A percentile compares a stretch with the other conserved stretches of the same genome.
These are phyloP conservation scores for Actinidia chinensis DNA, from an alignment of 179 eudicot genomes.

Conservation along the genomic window DNA sequence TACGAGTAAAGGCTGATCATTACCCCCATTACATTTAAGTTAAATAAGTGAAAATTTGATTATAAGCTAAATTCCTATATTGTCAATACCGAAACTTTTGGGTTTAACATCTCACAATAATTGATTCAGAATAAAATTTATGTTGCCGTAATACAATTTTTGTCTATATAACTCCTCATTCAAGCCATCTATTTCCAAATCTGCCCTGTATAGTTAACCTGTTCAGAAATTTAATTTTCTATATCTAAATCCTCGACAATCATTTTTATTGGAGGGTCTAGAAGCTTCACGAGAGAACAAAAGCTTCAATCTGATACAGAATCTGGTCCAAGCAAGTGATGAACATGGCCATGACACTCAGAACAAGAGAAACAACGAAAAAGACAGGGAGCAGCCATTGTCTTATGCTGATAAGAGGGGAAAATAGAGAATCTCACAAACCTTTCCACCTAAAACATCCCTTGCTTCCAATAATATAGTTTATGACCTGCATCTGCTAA, in stretches of 20 bases:
- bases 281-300: background rate
- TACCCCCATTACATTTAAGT: conserved; percentile 9
- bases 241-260: background rate
- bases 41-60: background rate
- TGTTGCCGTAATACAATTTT: background rate
- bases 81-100: no score
- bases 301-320: background rate
- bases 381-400: conserved; percentile 11
- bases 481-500: conserved; percentile 97
- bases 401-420: background rate
- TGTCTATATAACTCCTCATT: background rate
- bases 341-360: background rate
- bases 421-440: conserved; percentile 24
- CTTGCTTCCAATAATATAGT: conserved; percentile 87
- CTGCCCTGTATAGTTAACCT: no score
- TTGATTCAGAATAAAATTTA: background rate
- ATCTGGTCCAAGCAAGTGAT: background rate
- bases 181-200: background rate
- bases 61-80: no score
- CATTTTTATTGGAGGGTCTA: background rate
- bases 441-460: conserved; percentile 99
- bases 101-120: background rate
- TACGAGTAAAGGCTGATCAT: background rate
- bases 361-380: background rate
- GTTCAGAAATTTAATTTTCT: no score